Percentiles rank a stretch among this genome's conserved stretches.
phyloP scores from a whole-genome alignment of 2,329 filamentous ascomycete genomes.

The Paraconiothyrium brasiliense region DNA sequence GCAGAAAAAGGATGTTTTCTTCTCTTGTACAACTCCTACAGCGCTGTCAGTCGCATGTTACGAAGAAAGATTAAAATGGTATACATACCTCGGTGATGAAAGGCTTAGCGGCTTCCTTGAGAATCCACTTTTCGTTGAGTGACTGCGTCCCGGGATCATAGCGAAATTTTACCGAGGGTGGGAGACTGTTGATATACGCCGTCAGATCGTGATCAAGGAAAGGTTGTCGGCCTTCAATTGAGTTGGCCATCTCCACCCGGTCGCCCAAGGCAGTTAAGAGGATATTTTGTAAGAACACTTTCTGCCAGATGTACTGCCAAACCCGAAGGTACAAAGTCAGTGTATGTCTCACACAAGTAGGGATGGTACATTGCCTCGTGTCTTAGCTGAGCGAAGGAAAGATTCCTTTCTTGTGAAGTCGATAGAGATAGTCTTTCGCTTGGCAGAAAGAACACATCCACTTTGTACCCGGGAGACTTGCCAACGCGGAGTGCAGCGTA shows the following conservation, averaged over 20 bases:
- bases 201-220: conserved; percentile 54
- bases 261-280: conserved; percentile 57
- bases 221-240: conserved; percentile 52
- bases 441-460: too few species aligned
- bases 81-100: conserved; percentile 56
- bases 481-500: conserved; percentile 32
- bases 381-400: too few species aligned
- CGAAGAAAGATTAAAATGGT: not conserved
- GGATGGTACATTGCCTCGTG: too few species aligned
- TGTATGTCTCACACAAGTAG: too few species aligned
- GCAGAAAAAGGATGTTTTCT: conserved; percentile 62
- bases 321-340: too few species aligned
- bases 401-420: too few species aligned
- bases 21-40: conserved; percentile 58
- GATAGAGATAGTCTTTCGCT: too few species aligned
- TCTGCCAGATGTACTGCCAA: conserved; percentile 33
- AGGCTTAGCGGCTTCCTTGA: conserved; percentile 60
- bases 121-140: conserved; percentile 60
- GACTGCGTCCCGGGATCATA: conserved; percentile 32
- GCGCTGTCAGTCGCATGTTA: not conserved
- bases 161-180: conserved; percentile 49
- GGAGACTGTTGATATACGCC: conserved; percentile 51
- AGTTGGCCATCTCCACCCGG: conserved; percentile 57
- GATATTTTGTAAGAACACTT: conserved; percentile 36
- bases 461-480: too few species aligned